Base-by-base conservation (phyloP, 352 stramenopile genomes). In the Phytophthora pinifolia region DNA sequence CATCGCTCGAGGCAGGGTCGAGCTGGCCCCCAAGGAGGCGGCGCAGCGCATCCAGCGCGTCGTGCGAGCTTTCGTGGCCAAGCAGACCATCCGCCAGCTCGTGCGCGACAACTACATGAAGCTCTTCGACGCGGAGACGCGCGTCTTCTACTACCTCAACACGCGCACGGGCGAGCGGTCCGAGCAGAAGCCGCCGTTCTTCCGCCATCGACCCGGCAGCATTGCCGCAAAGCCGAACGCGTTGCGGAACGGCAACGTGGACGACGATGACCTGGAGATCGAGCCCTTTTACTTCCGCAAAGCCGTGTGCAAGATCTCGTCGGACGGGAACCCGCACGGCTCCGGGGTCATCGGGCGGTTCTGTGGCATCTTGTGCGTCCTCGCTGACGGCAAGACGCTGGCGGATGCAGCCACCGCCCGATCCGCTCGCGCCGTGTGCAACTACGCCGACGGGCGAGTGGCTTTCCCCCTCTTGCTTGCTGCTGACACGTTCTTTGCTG, bases 51-150 rank as follows among this genome's bases (percentile, higher is more conserved):
- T 89, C 38, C 79, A 89, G 46, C 72, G 79, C 3, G 31, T 69
- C 1, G 68, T 36, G 3, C 63, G 79, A 6, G 68, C 65, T 10
- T 74, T 72, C 30, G 37, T 88, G 0, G 79, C 79, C 9, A 57
- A 59, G 31, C 58, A 51, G 9, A 47, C 56, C 1, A 71, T 89
- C 17, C 65, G 74, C 4, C 45, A 55, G 31, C 59, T 88, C 27
- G 63, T 89, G 5, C 71, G 72, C 8, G 79, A 89, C 42, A 78
- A 67, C 48, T 89, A 86, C 68, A 89, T 89, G 79, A 88, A 88
- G 67, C 76, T 89, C 9, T 86, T 88, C 44, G 70, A 88, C 34
- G 13, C 39, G 0, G 41, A 63, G 3, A 79, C 61, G 8, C 51
- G 69, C 38, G 78, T 72, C 5, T 89, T 85, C 39, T 89, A 83